Evolutionary conservation across 2,329 filamentous ascomycete species (phyloP).

Genomic region (Tolypocladium amazonense): DNA sequence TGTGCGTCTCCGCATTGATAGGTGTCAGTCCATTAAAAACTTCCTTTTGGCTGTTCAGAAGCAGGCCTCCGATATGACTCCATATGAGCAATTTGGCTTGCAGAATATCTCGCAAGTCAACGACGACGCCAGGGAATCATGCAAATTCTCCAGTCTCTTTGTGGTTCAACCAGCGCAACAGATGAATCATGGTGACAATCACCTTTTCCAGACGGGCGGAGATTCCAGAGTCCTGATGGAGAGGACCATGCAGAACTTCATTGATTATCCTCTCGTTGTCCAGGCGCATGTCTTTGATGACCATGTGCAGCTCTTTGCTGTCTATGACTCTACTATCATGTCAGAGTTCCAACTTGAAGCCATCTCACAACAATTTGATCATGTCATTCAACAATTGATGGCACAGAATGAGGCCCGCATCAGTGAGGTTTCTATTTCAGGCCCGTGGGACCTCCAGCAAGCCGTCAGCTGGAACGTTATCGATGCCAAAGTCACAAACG

Average conservation of each 20-base stretch:
- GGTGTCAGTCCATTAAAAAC: too few relatives aligned
- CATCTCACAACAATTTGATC: constrained; percentile 1
- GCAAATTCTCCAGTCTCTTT: constrained; percentile 1
- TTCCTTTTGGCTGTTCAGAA: too few relatives aligned
- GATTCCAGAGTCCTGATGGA: background rate
- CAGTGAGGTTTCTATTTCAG: background rate
- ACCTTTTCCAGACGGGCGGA: background rate
- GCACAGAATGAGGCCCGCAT: background rate
- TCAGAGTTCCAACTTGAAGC: background rate
- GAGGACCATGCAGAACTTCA: background rate
- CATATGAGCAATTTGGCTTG: too few relatives aligned
- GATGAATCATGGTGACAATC: background rate
- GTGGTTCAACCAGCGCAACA: constrained; percentile 4
- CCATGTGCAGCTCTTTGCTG: background rate
- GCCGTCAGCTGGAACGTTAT: background rate
- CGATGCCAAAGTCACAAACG: background rate
- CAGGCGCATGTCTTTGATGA: background rate
- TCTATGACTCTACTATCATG: constrained; percentile 1
- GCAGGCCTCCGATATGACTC: too few relatives aligned
- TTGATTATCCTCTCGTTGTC: constrained; percentile 5
- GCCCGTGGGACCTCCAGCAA: background rate
- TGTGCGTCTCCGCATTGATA: too few relatives aligned
- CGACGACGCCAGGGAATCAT: too few relatives aligned
- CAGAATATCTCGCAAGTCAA: too few relatives aligned
- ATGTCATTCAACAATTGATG: background rate